phyloP scores from a whole-genome alignment of 768 basidiomycete species.

The Hericium rajendrae region DNA sequence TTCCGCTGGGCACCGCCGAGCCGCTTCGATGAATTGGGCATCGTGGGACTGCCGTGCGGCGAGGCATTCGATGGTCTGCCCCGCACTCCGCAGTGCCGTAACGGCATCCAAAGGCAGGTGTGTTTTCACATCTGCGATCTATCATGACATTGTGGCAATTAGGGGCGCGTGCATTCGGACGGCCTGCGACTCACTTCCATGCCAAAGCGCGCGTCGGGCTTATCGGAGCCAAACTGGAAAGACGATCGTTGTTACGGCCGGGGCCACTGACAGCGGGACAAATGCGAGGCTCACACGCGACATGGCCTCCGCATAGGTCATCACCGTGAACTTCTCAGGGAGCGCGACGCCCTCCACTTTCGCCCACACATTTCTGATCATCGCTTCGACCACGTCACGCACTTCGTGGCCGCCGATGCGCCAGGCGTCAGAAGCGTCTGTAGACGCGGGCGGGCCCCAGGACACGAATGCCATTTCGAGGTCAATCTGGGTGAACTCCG shows the following conservation, averaged over 20 bases:
- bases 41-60: conserved; percentile 20
- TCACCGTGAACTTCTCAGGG: conserved; percentile 57
- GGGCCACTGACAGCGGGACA: conserved; percentile 7
- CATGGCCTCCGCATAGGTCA: conserved; percentile 93
- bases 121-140: conserved; percentile 28
- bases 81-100: conserved; percentile 16
- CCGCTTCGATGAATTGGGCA: conserved; percentile 31
- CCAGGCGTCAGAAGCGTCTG: conserved; percentile 39
- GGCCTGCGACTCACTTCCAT: conserved; percentile 55
- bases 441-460: conserved; percentile 44
- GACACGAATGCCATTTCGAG: conserved; percentile 93
- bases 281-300: conserved; percentile 45
- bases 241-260: conserved; percentile 12
- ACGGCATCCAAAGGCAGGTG: conserved; percentile 21
- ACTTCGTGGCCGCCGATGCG: conserved; percentile 82
- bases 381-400: conserved; percentile 63
- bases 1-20: conserved; percentile 24
- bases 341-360: conserved; percentile 55
- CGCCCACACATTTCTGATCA: conserved; percentile 71
- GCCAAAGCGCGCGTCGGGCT: conserved; percentile 85
- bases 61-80: conserved; percentile 24
- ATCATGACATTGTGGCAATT: not conserved
- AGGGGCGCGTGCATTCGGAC: not conserved
- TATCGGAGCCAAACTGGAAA: conserved; percentile 82
- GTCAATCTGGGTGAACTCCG: conserved; percentile 96